Evolutionary conservation across 2,329 filamentous ascomycete genomes (phyloP), one percentile per base, ranked within the genome.

Genomic region (Alternaria panax): DNA sequence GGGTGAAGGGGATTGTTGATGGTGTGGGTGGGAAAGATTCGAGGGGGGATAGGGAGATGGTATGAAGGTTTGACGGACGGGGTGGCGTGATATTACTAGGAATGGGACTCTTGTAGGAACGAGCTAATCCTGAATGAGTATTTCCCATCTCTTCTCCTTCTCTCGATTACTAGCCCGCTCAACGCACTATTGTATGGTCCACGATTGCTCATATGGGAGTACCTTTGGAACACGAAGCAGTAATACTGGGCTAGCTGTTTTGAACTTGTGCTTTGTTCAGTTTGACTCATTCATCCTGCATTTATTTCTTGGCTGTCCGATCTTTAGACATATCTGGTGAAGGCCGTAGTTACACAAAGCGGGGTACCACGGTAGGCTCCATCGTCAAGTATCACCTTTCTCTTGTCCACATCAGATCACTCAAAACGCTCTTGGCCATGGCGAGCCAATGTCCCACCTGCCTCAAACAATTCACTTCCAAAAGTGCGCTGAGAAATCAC

Each of bases 1-100:
- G 64, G 63, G 72, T 40, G 9, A 22, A 61, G 2, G 38, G 11
- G 7, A 7, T 20, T 14, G 38, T 54, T 5, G 38, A 52, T 42
- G 53, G 18, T 25, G 27, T 43, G 8, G 41, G 20, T 38, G 3
- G n/a, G 32, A 36, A 7, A n/a, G 7, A 41, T 25, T 11, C 25
- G 7, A 40, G 42, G n/a, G 22, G 16, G 24, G 18, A 27, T 43
- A 25, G 34, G n/a, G 30, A 48, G 0, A 48, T 48, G 14, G 20
- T 34, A 2, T 48, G 16, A 25, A 2, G 20, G 14, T 4, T 24
- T 2, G 20, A 1, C 0, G 16, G 0, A 1, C 34, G 45, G 5
- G 9, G 20, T 22, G 30, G 5, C n/a, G 16, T n/a, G 7, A 36
- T 24, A n/a, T 24, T 36, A 1, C 2, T 48, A 25, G 20, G n/a